A percentile compares a stretch with the other conserved stretches of the same genome.
phyloP scores from a whole-genome alignment of 345 rosid species.

The Eutrema heterophyllum region DNA sequence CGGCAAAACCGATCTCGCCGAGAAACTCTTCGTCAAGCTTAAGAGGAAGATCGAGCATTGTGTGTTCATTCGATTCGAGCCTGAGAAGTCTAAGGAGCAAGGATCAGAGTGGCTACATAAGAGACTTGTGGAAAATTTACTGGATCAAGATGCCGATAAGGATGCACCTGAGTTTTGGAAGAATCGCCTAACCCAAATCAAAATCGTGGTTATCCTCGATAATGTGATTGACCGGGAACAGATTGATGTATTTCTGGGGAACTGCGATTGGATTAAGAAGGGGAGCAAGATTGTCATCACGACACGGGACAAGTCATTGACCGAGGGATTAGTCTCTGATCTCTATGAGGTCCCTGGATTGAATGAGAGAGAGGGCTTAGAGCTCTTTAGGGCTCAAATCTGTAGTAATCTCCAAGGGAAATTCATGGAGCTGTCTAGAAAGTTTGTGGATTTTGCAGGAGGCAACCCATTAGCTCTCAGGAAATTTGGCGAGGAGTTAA shows the following conservation, averaged over 20 bases:
- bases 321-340: neutral
- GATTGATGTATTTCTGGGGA: neutral
- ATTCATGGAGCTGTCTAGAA: slow-evolving; percentile 5
- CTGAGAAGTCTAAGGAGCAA: neutral
- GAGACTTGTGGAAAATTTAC: neutral
- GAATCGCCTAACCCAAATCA: neutral
- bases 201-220: neutral
- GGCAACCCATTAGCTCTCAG: slow-evolving; percentile 36
- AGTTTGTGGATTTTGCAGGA: neutral
- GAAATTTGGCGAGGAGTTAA: slow-evolving; percentile 2
- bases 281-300: slow-evolving; percentile 22
- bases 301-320: slow-evolving; percentile 8
- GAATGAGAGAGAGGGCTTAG: neutral
- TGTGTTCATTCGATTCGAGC: neutral
- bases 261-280: neutral
- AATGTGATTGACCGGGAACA: neutral
- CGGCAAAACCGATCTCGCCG: slow-evolving; percentile 21
- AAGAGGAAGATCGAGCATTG: neutral
- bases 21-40: neutral
- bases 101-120: neutral
- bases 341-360: slow-evolving; percentile 5
- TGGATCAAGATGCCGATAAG: too few species aligned
- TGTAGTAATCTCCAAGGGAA: neutral
- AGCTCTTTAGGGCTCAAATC: neutral
- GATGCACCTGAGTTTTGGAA: neutral